Percentiles rank a stretch among this genome's conserved stretches.
Conservation (phyloP, 164 flowering plant species). For the Hamamelis virginiana region DNA sequence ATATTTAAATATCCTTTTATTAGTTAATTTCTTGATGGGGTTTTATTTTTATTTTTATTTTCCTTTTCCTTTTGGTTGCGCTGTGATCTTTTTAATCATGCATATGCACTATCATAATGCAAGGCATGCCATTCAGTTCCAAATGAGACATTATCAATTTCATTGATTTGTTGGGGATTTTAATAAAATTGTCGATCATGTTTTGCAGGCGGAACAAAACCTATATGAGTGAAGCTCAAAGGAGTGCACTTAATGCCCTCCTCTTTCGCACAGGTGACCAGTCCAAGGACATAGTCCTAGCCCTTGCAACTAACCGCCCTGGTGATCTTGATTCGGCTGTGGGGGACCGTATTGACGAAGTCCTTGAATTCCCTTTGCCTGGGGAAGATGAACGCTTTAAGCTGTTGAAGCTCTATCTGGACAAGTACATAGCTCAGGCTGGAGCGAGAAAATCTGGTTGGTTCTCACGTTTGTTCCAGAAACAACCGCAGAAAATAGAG, state of each 20-base stretch:
- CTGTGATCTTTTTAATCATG: no score
- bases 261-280: constrained; percentile 97
- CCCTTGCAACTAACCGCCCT: constrained; percentile 96
- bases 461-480: constrained; percentile 44
- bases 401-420: constrained; percentile 79
- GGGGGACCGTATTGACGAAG: constrained; percentile 90
- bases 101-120: no score
- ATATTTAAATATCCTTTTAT: no score
- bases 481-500: constrained; percentile 72
- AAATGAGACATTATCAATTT: not conserved
- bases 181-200: not conserved
- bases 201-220: constrained; percentile 88
- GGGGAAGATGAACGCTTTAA: constrained; percentile 87
- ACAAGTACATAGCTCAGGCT: constrained; percentile 79
- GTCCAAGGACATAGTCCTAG: constrained; percentile 94
- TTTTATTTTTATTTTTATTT: no score
- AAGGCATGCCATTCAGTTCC: not conserved
- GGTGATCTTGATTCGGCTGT: constrained; percentile 97
- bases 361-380: constrained; percentile 87
- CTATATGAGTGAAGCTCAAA: constrained; percentile 97
- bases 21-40: no score
- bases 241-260: constrained; percentile 96
- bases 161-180: not conserved
- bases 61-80: no score
- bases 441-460: constrained; percentile 65